Evolutionary conservation across 2,329 filamentous ascomycete genomes (phyloP), one percentile per base, ranked within the genome.

Genomic region (Botrytis sinoallii): DNA sequence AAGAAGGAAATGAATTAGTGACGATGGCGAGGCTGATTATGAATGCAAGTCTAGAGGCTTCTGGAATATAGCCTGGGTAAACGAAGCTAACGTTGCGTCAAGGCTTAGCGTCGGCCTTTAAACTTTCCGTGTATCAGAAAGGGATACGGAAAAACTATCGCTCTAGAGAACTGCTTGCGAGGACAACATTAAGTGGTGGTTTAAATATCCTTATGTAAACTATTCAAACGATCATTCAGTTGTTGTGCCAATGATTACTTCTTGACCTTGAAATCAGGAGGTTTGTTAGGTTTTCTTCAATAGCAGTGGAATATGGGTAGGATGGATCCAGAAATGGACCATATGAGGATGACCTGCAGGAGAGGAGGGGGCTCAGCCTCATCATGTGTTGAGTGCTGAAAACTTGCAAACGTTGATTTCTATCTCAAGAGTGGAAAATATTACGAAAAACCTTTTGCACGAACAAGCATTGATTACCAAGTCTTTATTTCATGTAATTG

Each of bases 21-120:
- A 75, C 75, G 72, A 74, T 57, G 75, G 71, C 77, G 74, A 77
- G 78, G 77, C 78, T 79, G 78, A 78, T 71, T 68, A 72, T 73
- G 63, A 65, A 68, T 74, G 61, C n/a, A 55, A 7, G 25, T 67
- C n/a, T 68, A 67, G 76, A 78, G 74, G 57, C 69, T 78, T 78
- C 77, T 75, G 65, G 76, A 78, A 46, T 42, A 48, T 59, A 72
- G 73, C 75, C 73, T 75, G 67, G 75, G 73, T 42, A 44, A 55
- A 67, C 4, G 16, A 40, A n/a, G 35, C 65, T 42, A 68, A 48
- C 32, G 29, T 35, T 48, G 14, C 25, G 29, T 38, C 29, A 68
- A 46, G 65, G 35, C 46, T 55, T 55, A 40, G 35, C 48, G n/a
- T 40, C 65, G 65, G 65, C 35, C 7, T 42, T 22, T 55, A 3